phyloP scores from a whole-genome alignment of 2,329 filamentous ascomycete genomes.

The Colletotrichum sp. region DNA sequence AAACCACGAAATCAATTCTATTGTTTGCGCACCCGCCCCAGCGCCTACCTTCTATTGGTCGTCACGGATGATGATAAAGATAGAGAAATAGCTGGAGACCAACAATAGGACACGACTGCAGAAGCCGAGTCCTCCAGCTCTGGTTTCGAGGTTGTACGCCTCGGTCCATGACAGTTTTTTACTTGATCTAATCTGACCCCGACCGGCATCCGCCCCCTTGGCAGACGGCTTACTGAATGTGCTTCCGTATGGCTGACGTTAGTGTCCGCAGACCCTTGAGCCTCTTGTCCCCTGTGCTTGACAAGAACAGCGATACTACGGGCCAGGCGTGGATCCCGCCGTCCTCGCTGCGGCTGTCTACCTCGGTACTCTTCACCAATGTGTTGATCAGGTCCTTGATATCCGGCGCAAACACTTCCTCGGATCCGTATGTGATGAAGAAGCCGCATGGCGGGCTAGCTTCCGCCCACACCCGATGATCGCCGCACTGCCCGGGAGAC shows the following conservation, averaged over 20 bases:
- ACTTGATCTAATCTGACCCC: slow-evolving; percentile 71
- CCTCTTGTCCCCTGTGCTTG: slow-evolving; percentile 51
- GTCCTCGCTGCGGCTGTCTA: slow-evolving; percentile 64
- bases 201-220: not conserved
- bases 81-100: slow-evolving; percentile 37
- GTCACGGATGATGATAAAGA: slow-evolving; percentile 44
- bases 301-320: slow-evolving; percentile 67
- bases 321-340: slow-evolving; percentile 85
- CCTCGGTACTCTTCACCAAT: slow-evolving; percentile 56
- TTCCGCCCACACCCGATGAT: slow-evolving; percentile 68
- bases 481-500: slow-evolving; percentile 74
- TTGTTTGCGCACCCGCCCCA: not conserved
- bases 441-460: slow-evolving; percentile 72
- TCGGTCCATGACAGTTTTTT: slow-evolving; percentile 49
- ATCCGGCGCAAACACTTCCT: slow-evolving; percentile 79
- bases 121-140: slow-evolving; percentile 56
- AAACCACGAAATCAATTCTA: slow-evolving; percentile 4
- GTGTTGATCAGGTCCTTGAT: slow-evolving; percentile 64
- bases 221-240: slow-evolving; percentile 2
- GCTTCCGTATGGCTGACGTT: slow-evolving; percentile 17
- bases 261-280: slow-evolving; percentile 53
- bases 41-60: slow-evolving; percentile 6
- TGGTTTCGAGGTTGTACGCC: slow-evolving; percentile 49
- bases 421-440: slow-evolving; percentile 73
- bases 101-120: slow-evolving; percentile 25